A percentile compares a stretch with the other conserved stretches of the same genome.
Evolutionary conservation across 2,329 filamentous ascomycete species (phyloP).

Genomic region (Kalmusia sp.): DNA sequence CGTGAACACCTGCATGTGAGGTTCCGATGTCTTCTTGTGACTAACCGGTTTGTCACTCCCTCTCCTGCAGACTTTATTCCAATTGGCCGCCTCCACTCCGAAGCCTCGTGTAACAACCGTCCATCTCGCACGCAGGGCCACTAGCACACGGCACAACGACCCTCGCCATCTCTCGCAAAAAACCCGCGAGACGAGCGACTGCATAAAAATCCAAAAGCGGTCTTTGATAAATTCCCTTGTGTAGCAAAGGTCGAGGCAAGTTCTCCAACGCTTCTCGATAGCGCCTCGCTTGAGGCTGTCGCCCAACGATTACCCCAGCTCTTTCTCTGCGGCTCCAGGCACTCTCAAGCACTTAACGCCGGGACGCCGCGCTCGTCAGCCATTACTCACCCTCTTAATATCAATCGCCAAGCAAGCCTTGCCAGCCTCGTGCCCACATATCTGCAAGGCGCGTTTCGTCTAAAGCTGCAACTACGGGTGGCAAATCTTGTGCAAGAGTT

Average conservation of each 20-base stretch:
- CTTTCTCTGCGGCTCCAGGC: conserved; percentile 10
- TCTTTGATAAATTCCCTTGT: conserved; percentile 6
- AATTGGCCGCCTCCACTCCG: conserved; percentile 1
- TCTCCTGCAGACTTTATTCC: background rate
- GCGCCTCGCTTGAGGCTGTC: conserved; percentile 21
- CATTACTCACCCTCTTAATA: conserved; percentile 8
- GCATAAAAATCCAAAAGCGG: conserved; percentile 4
- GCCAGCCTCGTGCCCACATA: background rate
- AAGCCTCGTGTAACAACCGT: background rate
- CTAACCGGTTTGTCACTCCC: conserved; percentile 14
- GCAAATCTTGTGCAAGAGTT: no score
- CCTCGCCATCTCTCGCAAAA: background rate
- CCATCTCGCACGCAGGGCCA: background rate
- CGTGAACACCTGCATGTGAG: conserved; percentile 8
- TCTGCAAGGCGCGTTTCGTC: background rate
- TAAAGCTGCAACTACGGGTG: background rate
- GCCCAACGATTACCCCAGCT: conserved; percentile 15
- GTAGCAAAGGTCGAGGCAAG: background rate
- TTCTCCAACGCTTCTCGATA: background rate
- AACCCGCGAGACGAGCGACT: background rate
- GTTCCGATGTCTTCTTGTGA: conserved; percentile 17
- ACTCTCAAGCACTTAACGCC: background rate
- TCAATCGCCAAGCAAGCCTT: background rate
- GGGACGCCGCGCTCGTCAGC: conserved; percentile 1
- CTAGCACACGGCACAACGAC: background rate